These are phyloP conservation scores for Euphrasia confusa DNA, from an alignment of 257 asterid genomes.

Conservation along the genomic window DNA sequence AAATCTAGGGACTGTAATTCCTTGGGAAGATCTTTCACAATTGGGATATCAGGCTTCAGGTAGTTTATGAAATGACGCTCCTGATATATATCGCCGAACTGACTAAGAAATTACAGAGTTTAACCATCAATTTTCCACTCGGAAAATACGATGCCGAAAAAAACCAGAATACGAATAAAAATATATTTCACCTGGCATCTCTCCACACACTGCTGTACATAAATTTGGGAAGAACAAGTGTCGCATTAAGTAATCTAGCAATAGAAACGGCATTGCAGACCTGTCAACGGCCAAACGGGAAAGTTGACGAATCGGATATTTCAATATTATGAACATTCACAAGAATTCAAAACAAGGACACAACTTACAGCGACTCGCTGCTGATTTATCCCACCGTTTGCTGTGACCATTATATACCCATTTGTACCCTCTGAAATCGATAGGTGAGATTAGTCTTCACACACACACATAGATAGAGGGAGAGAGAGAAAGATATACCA, in stretches of 20 bases:
- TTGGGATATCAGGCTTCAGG: slow-evolving; percentile 74
- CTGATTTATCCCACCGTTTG: slow-evolving; percentile 99
- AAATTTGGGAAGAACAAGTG: slow-evolving; percentile 86
- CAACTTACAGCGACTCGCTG: slow-evolving; percentile 97
- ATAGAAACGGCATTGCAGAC: slow-evolving; percentile 97
- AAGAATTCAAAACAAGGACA: slow-evolving; percentile 25
- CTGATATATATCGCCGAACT: slow-evolving; percentile 97
- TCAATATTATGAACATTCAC: slow-evolving; percentile 14
- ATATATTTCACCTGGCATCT: slow-evolving; percentile 62
- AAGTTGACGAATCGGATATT: slow-evolving; percentile 6
- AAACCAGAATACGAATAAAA: not conserved
- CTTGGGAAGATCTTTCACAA: slow-evolving; percentile 80
- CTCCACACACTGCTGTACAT: slow-evolving; percentile 97
- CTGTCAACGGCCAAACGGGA: slow-evolving; percentile 39
- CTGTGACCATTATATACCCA: slow-evolving; percentile 88
- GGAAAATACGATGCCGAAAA: slow-evolving; percentile 23
- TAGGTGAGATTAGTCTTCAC: slow-evolving; percentile 7
- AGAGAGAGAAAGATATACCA: slow-evolving; percentile 46
- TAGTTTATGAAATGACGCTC: slow-evolving; percentile 86
- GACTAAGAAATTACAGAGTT: slow-evolving; percentile 70
- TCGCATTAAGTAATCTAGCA: slow-evolving; percentile 95
- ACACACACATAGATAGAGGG: slow-evolving; percentile 10
- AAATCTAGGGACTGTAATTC: slow-evolving; percentile 82
- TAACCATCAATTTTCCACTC: slow-evolving; percentile 37
- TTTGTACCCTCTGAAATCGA: slow-evolving; percentile 55